These are phyloP conservation scores for Neurospora tetraspora DNA, from an alignment of 495 filamentous ascomycete species.

Conservation along the genomic window DNA sequence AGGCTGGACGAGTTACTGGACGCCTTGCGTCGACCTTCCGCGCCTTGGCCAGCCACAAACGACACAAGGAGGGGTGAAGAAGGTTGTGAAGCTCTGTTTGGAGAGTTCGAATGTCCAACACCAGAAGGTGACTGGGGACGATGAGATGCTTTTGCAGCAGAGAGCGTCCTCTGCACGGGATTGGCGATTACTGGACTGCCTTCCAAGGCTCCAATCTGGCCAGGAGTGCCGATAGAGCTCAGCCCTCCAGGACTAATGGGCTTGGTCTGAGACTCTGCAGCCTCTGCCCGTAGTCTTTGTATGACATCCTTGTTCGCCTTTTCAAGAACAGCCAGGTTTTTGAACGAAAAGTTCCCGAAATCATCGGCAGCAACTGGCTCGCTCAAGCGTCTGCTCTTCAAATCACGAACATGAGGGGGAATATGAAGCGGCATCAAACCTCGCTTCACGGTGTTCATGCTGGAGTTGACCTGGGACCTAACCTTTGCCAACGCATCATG, in stretches of 20 bases:
- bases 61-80: slow-evolving; percentile 90
- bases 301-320: slow-evolving; percentile 99
- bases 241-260: slow-evolving; percentile 31
- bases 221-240: slow-evolving; percentile 33
- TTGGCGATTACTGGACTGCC: slow-evolving; percentile 73
- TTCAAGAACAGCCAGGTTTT: slow-evolving; percentile 91
- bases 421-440: slow-evolving; percentile 92
- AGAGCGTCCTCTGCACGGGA: slow-evolving; percentile 74
- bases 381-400: slow-evolving; percentile 77
- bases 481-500: slow-evolving; percentile 92
- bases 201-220: slow-evolving; percentile 53
- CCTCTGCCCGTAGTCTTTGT: slow-evolving; percentile 86
- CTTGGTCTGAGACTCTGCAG: slow-evolving; percentile 56
- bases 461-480: slow-evolving; percentile 77
- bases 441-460: slow-evolving; percentile 71
- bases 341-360: slow-evolving; percentile 94
- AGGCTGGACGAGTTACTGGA: slow-evolving; percentile 80
- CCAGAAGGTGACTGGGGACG: slow-evolving; percentile 80
- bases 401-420: slow-evolving; percentile 85
- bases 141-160: slow-evolving; percentile 60
- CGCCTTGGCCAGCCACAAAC: slow-evolving; percentile 64
- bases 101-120: slow-evolving; percentile 70
- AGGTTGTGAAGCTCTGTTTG: slow-evolving; percentile 79
- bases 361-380: slow-evolving; percentile 84
- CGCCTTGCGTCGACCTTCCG: slow-evolving; percentile 46